These are phyloP conservation scores for Coccomyxa subellipsoidea DNA, from an alignment of 163 green algal species.

Conservation along the genomic window DNA sequence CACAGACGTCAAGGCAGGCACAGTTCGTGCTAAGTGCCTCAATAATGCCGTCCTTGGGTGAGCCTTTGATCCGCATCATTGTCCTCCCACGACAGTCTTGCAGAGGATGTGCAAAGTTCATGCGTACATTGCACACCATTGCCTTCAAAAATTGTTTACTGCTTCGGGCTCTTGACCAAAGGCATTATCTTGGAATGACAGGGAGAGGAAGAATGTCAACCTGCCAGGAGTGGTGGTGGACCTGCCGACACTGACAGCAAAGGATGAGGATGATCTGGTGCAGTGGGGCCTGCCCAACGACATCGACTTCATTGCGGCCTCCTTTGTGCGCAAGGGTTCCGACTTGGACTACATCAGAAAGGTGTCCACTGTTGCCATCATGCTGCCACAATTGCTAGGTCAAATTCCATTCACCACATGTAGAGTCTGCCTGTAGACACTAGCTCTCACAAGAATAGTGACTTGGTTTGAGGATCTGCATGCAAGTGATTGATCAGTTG, in stretches of 20 bases:
- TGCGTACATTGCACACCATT: too few relatives aligned
- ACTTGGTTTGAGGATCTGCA: not conserved
- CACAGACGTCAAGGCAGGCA: conserved; percentile 70
- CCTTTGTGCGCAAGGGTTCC: conserved; percentile 88
- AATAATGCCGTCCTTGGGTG: conserved; percentile 90
- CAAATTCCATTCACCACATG: too few relatives aligned
- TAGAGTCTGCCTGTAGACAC: too few relatives aligned
- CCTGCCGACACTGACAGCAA: conserved; percentile 92
- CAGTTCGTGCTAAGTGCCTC: conserved; percentile 71
- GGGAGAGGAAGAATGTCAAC: conserved; percentile 96
- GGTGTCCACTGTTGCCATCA: conserved; percentile 25
- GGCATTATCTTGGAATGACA: conserved; percentile 23
- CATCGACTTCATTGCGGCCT: conserved; percentile 95
- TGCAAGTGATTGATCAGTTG: not conserved
- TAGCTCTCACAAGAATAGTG: too few relatives aligned
- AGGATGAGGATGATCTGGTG: conserved; percentile 87
- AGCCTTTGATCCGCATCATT: too few relatives aligned
- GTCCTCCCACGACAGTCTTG: too few relatives aligned
- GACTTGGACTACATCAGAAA: conserved; percentile 84
- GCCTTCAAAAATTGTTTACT: too few relatives aligned
- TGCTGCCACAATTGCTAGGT: too few relatives aligned
- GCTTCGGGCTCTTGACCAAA: too few relatives aligned
- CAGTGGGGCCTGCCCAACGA: conserved; percentile 92
- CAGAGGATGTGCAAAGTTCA: too few relatives aligned
- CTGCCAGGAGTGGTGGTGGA: conserved; percentile 92